Percentiles rank a stretch among this genome's conserved stretches.
These are phyloP conservation scores for Linum lewisii DNA, from an alignment of 345 rosid genomes.

Conservation along the genomic window DNA sequence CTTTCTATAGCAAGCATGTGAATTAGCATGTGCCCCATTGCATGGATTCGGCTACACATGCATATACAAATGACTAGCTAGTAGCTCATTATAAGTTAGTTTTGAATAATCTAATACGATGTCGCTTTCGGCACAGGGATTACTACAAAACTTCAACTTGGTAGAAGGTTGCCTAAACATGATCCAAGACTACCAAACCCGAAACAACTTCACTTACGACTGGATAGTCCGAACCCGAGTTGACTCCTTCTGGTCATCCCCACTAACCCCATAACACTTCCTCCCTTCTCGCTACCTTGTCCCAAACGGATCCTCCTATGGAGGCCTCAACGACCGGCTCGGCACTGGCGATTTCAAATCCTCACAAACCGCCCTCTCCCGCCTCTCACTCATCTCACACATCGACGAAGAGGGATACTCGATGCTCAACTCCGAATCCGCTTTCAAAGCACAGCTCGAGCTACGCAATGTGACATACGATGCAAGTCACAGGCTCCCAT, in stretches of 20 bases:
- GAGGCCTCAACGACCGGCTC: constrained; percentile 89
- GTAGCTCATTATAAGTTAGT: background rate
- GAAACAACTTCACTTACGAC: constrained; percentile 51
- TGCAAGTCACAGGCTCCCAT: constrained; percentile 41
- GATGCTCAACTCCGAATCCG: constrained; percentile 69
- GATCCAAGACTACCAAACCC: constrained; percentile 49
- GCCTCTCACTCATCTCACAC: constrained; percentile 53
- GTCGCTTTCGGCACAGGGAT: constrained; percentile 38
- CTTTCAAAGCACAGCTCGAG: constrained; percentile 71
- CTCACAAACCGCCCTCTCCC: constrained; percentile 64
- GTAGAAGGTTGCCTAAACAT: constrained; percentile 73
- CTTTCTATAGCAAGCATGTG: too few relatives aligned
- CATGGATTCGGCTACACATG: too few relatives aligned
- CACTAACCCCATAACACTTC: constrained; percentile 51
- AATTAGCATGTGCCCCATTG: too few relatives aligned
- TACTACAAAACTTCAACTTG: constrained; percentile 67
- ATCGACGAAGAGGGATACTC: constrained; percentile 39
- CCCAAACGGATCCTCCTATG: constrained; percentile 79
- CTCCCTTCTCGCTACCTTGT: constrained; percentile 49
- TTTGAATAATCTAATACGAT: too few relatives aligned
- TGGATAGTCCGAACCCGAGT: constrained; percentile 95
- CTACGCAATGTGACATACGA: constrained; percentile 33
- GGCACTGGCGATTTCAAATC: constrained; percentile 65
- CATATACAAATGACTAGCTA: background rate
- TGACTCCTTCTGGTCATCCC: constrained; percentile 78